These are phyloP conservation scores for Apiotrichum akiyoshidainum DNA, from an alignment of 1,284 basidiomycete species.

Conservation along the genomic window DNA sequence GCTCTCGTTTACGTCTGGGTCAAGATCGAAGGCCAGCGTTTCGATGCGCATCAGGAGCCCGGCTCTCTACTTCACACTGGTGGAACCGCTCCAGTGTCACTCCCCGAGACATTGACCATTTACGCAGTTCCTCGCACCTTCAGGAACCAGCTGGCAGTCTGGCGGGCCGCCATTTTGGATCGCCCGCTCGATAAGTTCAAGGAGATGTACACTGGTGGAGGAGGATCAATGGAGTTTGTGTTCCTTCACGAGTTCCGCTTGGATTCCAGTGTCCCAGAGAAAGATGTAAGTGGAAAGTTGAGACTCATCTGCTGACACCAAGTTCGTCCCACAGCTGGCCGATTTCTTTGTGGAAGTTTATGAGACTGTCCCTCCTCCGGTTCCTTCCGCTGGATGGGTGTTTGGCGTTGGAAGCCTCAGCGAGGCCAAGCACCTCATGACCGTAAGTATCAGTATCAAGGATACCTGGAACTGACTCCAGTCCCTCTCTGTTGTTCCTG, in stretches of 20 bases:
- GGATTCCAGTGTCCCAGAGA: constrained; percentile 22
- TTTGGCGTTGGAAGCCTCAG: constrained; percentile 13
- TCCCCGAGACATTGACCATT: no score
- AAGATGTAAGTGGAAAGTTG: constrained; percentile 27
- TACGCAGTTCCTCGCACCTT: no score
- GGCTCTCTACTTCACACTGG: not conserved
- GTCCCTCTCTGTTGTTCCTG: not conserved
- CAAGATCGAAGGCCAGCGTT: constrained; percentile 27
- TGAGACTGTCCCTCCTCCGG: constrained; percentile 20
- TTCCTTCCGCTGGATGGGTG: constrained; percentile 20
- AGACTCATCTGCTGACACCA: not conserved
- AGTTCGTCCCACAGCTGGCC: constrained; percentile 34
- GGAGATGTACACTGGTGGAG: no score
- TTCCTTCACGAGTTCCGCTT: constrained; percentile 14
- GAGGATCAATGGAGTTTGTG: no score
- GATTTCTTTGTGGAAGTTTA: constrained; percentile 33
- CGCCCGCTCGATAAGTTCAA: no score
- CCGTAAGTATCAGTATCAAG: not conserved
- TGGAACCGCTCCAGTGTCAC: no score
- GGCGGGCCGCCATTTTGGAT: no score
- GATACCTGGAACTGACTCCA: not conserved
- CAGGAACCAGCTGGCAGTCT: no score
- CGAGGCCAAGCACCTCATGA: constrained; percentile 19
- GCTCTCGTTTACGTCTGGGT: constrained; percentile 24
- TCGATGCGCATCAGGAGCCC: constrained; percentile 17